Base-by-base conservation (phyloP, 371 early-diverging fungal genomes). In the Cokeromyces recurvatus region DNA sequence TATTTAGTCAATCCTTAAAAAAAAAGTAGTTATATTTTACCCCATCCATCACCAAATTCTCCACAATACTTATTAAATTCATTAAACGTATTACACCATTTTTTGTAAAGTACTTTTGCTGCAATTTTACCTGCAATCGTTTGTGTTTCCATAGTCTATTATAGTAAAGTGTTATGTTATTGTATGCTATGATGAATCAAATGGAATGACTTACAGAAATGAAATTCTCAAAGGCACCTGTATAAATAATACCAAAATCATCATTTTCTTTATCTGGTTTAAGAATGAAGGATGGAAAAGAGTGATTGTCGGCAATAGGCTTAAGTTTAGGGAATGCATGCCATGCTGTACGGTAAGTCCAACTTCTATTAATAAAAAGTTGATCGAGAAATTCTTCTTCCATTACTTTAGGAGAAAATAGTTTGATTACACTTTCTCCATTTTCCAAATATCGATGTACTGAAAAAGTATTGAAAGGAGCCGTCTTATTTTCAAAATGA, bases 71-170 rank as follows among this genome's bases (percentile, higher is more conserved):
- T 43, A 24, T 44, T 48, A 20, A 38, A 47, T 22, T 23, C 40
- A 17, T 31, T 37, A 11, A 27, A 34, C 0, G 29, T 38, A 15
- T 56, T 32, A 29, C 74, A 74, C 78, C 74, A 77, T 39, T 68
- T 71, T 16, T 70, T 59, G 23, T 78, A 55, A 4, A 84, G 22
- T 7, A 82, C 32, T 23, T 72, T 56, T 1, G 74, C 78, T 20
- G 78, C 63, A 46, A 82, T 84, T 36, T 74, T 76, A 32, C 77
- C 72, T 0, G 78, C 62, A 2, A 82, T 53, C 2, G 82, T 79
- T 47, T 80, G 78, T 1, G 83, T 84, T 55, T 84, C 85, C 85
- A 84, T 84, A 10, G 85, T 81, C 76, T 79, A 62, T 4, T n/a
- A n/a, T 5, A 29, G 29, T 11, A 29, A 29, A 29, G 29, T n/a